A percentile compares a stretch with the other conserved stretches of the same genome.
phyloP scores from a whole-genome alignment of 768 basidiomycete species.

The Fomitopsis pulvina region DNA sequence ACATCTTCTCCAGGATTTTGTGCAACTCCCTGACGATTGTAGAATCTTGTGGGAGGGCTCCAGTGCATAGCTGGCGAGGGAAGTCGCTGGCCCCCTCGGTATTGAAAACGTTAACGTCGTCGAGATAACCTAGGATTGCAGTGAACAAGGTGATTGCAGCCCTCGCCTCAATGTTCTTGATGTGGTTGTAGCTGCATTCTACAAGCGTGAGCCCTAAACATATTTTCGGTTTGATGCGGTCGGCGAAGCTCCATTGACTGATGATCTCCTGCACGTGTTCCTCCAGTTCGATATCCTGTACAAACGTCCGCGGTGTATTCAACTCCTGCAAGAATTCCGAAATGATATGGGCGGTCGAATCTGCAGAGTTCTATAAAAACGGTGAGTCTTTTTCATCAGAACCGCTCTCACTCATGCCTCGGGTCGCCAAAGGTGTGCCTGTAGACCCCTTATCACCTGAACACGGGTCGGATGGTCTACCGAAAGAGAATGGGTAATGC shows the following conservation, averaged over 20 bases:
- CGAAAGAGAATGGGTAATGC: too few species aligned
- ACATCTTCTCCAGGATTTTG: not conserved
- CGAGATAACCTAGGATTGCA: not conserved
- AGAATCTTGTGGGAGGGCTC: not conserved
- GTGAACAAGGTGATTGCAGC: not conserved
- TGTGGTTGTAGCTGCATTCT: constrained; percentile 2
- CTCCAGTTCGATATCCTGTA: not conserved
- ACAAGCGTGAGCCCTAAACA: not conserved
- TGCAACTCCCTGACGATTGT: not conserved
- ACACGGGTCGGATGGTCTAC: too few species aligned
- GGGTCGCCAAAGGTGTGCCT: too few species aligned
- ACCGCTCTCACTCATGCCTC: too few species aligned
- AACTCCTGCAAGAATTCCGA: not conserved
- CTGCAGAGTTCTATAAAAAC: too few species aligned
- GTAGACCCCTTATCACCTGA: too few species aligned
- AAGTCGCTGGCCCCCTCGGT: not conserved
- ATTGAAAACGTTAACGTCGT: not conserved
- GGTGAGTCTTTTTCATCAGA: too few species aligned
- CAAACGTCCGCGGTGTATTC: not conserved
- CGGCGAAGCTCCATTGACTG: not conserved
- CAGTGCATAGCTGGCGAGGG: not conserved
- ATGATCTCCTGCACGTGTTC: not conserved
- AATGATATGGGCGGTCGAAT: too few species aligned
- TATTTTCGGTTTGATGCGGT: not conserved
- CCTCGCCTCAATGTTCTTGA: not conserved